These are phyloP conservation scores for Micromonas commoda DNA, from an alignment of 139 green algal genomes.

Conservation along the genomic window DNA sequence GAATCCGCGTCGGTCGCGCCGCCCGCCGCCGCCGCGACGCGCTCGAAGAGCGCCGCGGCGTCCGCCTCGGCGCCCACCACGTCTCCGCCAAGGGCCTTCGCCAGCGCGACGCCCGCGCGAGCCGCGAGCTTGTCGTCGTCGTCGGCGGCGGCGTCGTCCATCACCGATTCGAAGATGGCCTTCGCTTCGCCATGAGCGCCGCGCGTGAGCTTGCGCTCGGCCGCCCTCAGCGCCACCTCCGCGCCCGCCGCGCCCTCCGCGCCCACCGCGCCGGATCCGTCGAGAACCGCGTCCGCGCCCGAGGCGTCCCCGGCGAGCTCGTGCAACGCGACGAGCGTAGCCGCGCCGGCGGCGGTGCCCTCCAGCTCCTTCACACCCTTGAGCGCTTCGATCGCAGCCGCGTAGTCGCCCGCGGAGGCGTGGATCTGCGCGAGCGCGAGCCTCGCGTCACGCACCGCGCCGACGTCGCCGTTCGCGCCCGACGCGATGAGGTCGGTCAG, in stretches of 20 bases:
- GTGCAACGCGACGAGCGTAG: conserved; percentile 51
- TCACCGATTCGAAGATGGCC: too few relatives aligned
- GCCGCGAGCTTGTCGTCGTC: neutral
- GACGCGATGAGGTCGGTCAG: neutral
- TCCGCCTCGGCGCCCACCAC: conserved; percentile 18
- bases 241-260: conserved; percentile 24
- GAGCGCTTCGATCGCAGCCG: conserved; percentile 30
- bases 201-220: neutral
- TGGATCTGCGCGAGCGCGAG: conserved; percentile 63
- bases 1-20: neutral
- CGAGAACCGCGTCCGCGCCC: conserved; percentile 42
- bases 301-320: conserved; percentile 46
- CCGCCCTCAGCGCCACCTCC: conserved; percentile 19
- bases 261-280: conserved; percentile 19
- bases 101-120: too few relatives aligned
- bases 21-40: neutral
- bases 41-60: conserved; percentile 3
- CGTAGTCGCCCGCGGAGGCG: conserved; percentile 36
- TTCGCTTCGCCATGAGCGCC: too few relatives aligned
- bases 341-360: conserved; percentile 30
- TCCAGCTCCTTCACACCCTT: conserved; percentile 32
- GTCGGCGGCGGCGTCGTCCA: neutral
- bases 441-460: neutral
- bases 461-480: neutral
- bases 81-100: neutral